Evolutionary conservation across 1,284 basidiomycete genomes (phyloP).

Genomic region (Boletus calvinii): DNA sequence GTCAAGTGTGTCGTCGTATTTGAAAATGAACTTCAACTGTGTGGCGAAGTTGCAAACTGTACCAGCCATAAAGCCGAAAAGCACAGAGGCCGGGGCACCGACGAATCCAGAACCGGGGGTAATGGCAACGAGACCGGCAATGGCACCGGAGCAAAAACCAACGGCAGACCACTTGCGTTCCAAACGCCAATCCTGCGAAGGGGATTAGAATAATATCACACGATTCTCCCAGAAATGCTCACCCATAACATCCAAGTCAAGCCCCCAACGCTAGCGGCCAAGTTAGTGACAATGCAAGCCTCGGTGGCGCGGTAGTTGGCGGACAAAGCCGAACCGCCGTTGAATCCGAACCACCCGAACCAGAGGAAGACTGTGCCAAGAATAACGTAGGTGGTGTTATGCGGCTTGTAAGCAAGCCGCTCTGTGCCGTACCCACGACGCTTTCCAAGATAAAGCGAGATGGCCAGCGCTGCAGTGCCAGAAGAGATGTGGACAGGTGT

Average conservation of each 20-base stretch:
- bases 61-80: constrained; percentile 85
- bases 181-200: constrained; percentile 76
- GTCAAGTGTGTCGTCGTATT: constrained; percentile 81
- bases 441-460: constrained; percentile 89
- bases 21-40: constrained; percentile 81
- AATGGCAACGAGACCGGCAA: constrained; percentile 88
- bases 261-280: constrained; percentile 83
- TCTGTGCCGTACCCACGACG: constrained; percentile 93
- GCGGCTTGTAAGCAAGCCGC: constrained; percentile 85
- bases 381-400: constrained; percentile 86
- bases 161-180: constrained; percentile 93
- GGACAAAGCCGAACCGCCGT: constrained; percentile 81
- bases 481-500: constrained; percentile 94
- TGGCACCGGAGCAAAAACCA: constrained; percentile 95
- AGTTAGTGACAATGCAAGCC: constrained; percentile 92
- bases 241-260: constrained; percentile 93
- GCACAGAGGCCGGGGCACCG: constrained; percentile 79
- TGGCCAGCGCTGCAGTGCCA: constrained; percentile 89
- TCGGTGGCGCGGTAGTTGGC: constrained; percentile 88
- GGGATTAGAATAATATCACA: background rate
- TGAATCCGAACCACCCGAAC: constrained; percentile 99
- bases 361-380: constrained; percentile 93
- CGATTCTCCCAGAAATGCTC: constrained; percentile 5
- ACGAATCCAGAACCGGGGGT: constrained; percentile 92
- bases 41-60: constrained; percentile 92